These are phyloP conservation scores for Microcos paniculata DNA, from an alignment of 345 rosid species.

Conservation along the genomic window DNA sequence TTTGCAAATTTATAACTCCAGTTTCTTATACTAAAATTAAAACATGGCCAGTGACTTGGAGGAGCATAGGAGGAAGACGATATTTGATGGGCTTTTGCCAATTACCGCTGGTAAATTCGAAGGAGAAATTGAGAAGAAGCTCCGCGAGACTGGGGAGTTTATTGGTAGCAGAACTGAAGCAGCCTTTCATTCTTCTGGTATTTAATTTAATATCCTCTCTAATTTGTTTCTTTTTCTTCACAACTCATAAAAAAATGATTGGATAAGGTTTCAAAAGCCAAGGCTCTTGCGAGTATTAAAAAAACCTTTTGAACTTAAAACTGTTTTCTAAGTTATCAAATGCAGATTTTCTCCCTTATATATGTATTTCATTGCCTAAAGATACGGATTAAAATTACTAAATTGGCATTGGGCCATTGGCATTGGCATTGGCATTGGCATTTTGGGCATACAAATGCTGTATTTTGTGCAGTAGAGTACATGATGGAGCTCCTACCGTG, in stretches of 20 bases:
- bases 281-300: not conserved
- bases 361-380: no score
- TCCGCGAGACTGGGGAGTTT: constrained; percentile 75
- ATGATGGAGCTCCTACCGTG: no score
- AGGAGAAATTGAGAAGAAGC: constrained; percentile 56
- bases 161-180: constrained; percentile 42
- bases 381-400: no score
- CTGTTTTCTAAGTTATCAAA: no score
- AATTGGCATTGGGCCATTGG: no score
- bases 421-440: no score
- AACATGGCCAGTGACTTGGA: constrained; percentile 41
- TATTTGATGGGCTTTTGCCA: constrained; percentile 48
- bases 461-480: no score
- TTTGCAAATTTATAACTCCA: not conserved
- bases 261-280: not conserved
- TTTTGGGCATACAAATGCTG: no score
- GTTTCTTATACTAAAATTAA: not conserved
- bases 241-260: not conserved
- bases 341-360: no score
- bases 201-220: not conserved
- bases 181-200: constrained; percentile 59
- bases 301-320: not conserved
- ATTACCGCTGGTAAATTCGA: constrained; percentile 44
- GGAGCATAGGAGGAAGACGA: constrained; percentile 41
- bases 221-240: not conserved